Percentiles rank a stretch among this genome's conserved stretches.
Conservation (phyloP, 1,139 yeast species). For the Candida labiduridarum region DNA sequence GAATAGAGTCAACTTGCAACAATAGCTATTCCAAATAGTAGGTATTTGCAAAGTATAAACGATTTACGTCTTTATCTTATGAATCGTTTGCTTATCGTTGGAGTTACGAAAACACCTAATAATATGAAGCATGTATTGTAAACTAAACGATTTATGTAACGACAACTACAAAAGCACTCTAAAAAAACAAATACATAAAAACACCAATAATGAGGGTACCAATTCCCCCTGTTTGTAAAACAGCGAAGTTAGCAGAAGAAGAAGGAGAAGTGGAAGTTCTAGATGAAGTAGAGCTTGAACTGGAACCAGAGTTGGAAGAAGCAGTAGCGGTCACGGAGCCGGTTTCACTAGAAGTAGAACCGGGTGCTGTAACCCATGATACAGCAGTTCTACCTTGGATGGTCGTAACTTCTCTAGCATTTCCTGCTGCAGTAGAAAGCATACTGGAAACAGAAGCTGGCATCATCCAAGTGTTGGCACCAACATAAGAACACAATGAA, state of each 20-base stretch:
- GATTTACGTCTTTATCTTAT: neutral
- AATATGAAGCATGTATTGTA: too few species aligned
- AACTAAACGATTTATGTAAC: neutral
- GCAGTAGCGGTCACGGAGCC: neutral
- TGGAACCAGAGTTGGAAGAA: slow-evolving; percentile 6
- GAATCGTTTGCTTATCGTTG: too few species aligned
- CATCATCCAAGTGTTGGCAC: slow-evolving; percentile 47
- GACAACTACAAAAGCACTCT: neutral
- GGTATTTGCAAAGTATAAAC: neutral
- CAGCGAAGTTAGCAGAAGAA: slow-evolving; percentile 9
- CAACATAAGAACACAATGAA: slow-evolving; percentile 43
- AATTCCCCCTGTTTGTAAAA: slow-evolving; percentile 15
- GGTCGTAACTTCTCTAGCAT: slow-evolving; percentile 17
- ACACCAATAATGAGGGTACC: slow-evolving; percentile 14
- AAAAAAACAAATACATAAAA: slow-evolving; percentile 10
- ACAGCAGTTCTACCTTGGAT: slow-evolving; percentile 15
- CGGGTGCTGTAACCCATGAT: slow-evolving; percentile 17
- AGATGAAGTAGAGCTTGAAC: slow-evolving; percentile 9
- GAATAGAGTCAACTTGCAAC: too few species aligned
- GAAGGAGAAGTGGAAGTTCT: slow-evolving; percentile 10
- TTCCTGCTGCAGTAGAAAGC: slow-evolving; percentile 32
- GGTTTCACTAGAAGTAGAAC: slow-evolving; percentile 15
- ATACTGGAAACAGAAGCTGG: slow-evolving; percentile 33
- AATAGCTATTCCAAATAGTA: too few species aligned
- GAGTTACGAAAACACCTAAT: too few species aligned